Conservation (phyloP, 2,329 filamentous ascomycete genomes). For the Hymenoscyphus albidus region DNA sequence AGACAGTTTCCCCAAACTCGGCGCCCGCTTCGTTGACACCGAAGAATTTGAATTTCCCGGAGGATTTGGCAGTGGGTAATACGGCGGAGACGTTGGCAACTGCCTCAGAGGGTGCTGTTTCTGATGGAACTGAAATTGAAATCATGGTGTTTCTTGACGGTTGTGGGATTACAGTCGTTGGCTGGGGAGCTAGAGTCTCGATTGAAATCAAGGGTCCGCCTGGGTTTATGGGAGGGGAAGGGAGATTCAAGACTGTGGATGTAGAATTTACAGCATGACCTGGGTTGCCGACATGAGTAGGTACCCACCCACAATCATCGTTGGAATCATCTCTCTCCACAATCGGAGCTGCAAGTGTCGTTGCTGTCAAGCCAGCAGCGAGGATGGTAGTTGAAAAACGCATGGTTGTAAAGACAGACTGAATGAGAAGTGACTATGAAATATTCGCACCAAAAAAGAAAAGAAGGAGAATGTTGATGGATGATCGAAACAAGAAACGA, state of each 20-base stretch:
- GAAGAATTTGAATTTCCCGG: slow-evolving; percentile 12
- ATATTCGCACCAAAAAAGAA: not conserved
- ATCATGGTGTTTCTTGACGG: not conserved
- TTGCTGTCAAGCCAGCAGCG: slow-evolving; percentile 1
- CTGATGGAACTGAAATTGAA: not conserved
- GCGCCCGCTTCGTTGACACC: slow-evolving; percentile 49
- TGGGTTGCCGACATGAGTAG: not conserved
- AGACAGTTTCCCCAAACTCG: slow-evolving; percentile 52
- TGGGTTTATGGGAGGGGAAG: too few species aligned
- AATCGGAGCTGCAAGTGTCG: not conserved
- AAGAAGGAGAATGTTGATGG: not conserved
- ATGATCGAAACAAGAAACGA: not conserved
- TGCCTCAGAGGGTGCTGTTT: not conserved
- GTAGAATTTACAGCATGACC: not conserved
- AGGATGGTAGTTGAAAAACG: not conserved
- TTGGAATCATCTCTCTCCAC: not conserved
- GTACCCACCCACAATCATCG: not conserved
- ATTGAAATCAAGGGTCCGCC: too few species aligned
- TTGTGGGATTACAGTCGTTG: too few species aligned
- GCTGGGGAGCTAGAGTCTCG: too few species aligned
- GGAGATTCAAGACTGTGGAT: too few species aligned
- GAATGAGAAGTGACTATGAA: not conserved
- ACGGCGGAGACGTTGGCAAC: not conserved
- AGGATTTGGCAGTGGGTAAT: not conserved
- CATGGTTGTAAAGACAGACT: not conserved